These are phyloP conservation scores for Coemansia sp. DNA, from an alignment of 192 early-diverging fungal species.

Conservation along the genomic window DNA sequence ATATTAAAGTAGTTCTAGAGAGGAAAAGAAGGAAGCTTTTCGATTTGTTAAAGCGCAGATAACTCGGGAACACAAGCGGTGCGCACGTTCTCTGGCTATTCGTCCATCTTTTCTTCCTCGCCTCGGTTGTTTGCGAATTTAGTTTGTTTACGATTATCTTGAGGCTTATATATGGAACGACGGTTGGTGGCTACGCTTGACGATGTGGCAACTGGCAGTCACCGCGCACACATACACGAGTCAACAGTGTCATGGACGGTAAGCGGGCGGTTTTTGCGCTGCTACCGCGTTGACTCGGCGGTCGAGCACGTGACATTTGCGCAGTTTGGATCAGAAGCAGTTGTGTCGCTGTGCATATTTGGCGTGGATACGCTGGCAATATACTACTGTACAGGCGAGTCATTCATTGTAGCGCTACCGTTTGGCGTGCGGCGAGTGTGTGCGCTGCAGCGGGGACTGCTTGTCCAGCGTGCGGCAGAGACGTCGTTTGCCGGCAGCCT, in stretches of 20 bases:
- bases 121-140: background rate
- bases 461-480: constrained; percentile 37
- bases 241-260: constrained; percentile 29
- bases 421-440: constrained; percentile 33
- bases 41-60: too few relatives aligned
- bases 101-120: background rate
- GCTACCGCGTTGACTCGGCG: constrained; percentile 16
- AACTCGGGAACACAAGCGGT: background rate
- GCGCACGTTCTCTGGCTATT: constrained; percentile 9
- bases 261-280: constrained; percentile 32
- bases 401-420: constrained; percentile 30
- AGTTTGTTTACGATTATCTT: background rate
- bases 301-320: constrained; percentile 33
- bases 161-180: background rate
- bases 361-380: constrained; percentile 31
- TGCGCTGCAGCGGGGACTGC: constrained; percentile 35
- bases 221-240: constrained; percentile 19
- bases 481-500: constrained; percentile 13
- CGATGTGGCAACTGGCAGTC: constrained; percentile 23
- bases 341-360: constrained; percentile 42
- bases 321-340: constrained; percentile 16
- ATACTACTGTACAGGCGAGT: constrained; percentile 36
- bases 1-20: background rate
- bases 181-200: constrained; percentile 22
- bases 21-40: background rate